Conservation (phyloP, 1,139 yeast species). For the Fermentozyma sake region DNA sequence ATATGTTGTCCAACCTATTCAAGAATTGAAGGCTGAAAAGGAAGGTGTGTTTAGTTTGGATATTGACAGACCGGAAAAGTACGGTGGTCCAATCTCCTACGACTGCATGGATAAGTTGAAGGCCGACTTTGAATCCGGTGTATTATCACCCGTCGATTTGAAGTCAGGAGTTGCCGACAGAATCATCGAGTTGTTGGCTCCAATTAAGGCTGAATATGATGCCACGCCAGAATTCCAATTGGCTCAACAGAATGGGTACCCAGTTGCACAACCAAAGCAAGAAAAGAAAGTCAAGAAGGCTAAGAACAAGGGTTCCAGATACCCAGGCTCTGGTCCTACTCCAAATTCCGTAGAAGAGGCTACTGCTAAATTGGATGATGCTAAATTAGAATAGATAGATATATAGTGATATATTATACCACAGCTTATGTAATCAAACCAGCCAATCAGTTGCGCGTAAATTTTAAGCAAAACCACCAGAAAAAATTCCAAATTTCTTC, state of each 20-base stretch:
- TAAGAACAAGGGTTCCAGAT: slow-evolving; percentile 80
- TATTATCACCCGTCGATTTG: slow-evolving; percentile 88
- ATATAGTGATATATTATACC: background rate
- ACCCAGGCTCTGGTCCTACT: slow-evolving; percentile 57
- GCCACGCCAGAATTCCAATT: slow-evolving; percentile 67
- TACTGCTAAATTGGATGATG: slow-evolving; percentile 12
- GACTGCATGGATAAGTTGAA: slow-evolving; percentile 64
- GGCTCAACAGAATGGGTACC: slow-evolving; percentile 77
- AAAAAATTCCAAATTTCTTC: no score
- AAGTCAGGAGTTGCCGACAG: slow-evolving; percentile 87
- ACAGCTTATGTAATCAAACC: background rate
- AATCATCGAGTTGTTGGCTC: slow-evolving; percentile 74
- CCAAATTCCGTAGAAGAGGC: slow-evolving; percentile 14
- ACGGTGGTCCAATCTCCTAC: slow-evolving; percentile 88
- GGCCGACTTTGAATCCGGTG: slow-evolving; percentile 64
- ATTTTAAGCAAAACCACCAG: no score
- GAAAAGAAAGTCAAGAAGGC: slow-evolving; percentile 68
- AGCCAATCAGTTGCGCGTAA: no score
- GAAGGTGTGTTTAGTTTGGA: slow-evolving; percentile 56
- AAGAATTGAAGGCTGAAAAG: slow-evolving; percentile 60
- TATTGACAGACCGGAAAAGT: slow-evolving; percentile 91
- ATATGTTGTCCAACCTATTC: slow-evolving; percentile 80
- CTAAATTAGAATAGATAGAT: slow-evolving; percentile 14
- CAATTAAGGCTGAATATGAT: slow-evolving; percentile 70
- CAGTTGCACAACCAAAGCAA: slow-evolving; percentile 58